Conservation (phyloP, 2,329 filamentous ascomycete species). For the Elsinoe necatrix region DNA sequence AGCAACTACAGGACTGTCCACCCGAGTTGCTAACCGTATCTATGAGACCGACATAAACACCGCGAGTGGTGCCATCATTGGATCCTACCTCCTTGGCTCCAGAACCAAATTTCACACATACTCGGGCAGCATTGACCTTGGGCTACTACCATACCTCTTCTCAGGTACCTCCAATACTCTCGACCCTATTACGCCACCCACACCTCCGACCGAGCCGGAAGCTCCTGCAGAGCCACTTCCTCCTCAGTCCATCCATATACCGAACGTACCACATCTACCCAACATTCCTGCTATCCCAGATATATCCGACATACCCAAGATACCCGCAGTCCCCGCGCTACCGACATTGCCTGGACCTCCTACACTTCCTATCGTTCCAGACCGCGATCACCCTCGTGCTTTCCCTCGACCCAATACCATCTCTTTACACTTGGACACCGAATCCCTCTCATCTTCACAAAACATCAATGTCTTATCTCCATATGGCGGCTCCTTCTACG, state of each 20-base stretch:
- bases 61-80: background rate
- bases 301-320: background rate
- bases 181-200: background rate
- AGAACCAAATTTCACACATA: background rate
- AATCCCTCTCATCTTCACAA: background rate
- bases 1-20: background rate
- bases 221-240: background rate
- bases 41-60: constrained; percentile 10
- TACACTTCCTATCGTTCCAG: background rate
- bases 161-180: background rate
- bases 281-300: background rate
- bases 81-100: background rate
- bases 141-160: constrained; percentile 12
- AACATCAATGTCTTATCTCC: background rate
- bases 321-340: background rate
- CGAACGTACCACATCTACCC: background rate
- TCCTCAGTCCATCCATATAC: background rate
- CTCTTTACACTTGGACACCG: background rate
- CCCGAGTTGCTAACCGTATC: constrained; percentile 2
- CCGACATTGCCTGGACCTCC: background rate
- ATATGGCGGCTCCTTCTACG: background rate
- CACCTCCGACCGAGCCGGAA: background rate
- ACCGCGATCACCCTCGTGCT: background rate
- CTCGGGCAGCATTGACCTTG: background rate
- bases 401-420: background rate